A percentile compares a stretch with the other conserved stretches of the same genome.
These are phyloP conservation scores for Gillenia trifoliata DNA, from an alignment of 306 rosid species.

Conservation along the genomic window DNA sequence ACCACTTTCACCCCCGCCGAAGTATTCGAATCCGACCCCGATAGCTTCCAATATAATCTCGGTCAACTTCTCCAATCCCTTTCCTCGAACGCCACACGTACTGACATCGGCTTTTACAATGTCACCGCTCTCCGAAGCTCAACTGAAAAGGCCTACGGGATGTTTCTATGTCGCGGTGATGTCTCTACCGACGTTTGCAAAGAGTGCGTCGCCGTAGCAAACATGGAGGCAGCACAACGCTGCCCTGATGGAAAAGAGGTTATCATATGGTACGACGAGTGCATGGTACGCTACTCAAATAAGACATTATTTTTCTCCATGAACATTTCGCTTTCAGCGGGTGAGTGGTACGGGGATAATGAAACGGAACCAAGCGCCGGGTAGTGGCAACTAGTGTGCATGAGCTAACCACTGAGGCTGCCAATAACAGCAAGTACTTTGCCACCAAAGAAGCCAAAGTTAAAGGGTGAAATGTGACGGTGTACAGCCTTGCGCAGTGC, in stretches of 20 bases:
- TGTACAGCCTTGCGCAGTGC: slow-evolving; percentile 26
- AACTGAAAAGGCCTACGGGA: too few species aligned
- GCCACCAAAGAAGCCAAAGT: too few species aligned
- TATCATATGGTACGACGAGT: slow-evolving; percentile 46
- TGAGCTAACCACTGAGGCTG: neutral
- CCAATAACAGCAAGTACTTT: too few species aligned
- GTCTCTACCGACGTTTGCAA: slow-evolving; percentile 13
- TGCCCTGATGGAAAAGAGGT: slow-evolving; percentile 41
- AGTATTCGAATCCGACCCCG: neutral
- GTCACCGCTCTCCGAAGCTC: too few species aligned
- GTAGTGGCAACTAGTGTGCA: neutral
- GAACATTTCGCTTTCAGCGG: too few species aligned
- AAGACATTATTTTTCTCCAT: too few species aligned
- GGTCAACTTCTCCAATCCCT: too few species aligned
- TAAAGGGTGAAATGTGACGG: too few species aligned
- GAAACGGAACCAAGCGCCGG: neutral
- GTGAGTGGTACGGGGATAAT: too few species aligned
- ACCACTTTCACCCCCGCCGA: neutral
- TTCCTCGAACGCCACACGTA: too few species aligned
- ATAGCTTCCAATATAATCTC: too few species aligned
- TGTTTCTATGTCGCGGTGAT: slow-evolving; percentile 5
- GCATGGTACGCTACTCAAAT: slow-evolving; percentile 41
- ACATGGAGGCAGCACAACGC: slow-evolving; percentile 11
- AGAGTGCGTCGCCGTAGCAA: neutral
- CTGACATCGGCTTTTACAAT: too few species aligned